These are phyloP conservation scores for Lasiosphaeria miniovina DNA, from an alignment of 495 filamentous ascomycete species.

Conservation along the genomic window DNA sequence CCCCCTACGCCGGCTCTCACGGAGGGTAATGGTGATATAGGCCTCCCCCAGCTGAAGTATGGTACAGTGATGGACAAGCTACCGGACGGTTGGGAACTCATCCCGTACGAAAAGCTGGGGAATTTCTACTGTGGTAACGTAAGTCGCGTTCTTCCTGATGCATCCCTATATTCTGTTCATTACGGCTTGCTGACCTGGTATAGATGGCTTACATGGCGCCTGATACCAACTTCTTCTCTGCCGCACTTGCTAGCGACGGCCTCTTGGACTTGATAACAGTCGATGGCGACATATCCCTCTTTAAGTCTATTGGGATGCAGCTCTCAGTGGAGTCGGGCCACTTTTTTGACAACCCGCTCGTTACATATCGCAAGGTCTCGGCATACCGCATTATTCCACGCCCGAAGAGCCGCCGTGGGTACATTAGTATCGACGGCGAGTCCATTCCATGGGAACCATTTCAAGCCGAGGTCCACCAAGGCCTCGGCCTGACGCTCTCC, in stretches of 20 bases:
- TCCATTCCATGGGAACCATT: conserved; percentile 79
- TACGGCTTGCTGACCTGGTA: not conserved
- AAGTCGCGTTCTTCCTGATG: conserved; percentile 12
- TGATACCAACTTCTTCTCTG: conserved; percentile 83
- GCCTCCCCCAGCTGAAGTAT: conserved; percentile 70
- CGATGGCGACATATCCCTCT: conserved; percentile 66
- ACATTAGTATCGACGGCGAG: conserved; percentile 95
- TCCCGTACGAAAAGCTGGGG: conserved; percentile 71
- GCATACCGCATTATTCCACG: conserved; percentile 82
- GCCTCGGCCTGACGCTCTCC: conserved; percentile 79
- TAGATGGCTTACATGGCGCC: conserved; percentile 88
- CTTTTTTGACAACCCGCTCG: conserved; percentile 75
- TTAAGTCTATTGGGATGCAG: conserved; percentile 62
- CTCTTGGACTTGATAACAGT: conserved; percentile 80
- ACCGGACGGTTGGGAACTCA: conserved; percentile 68
- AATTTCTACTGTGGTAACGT: conserved; percentile 93
- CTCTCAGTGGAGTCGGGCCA: conserved; percentile 64
- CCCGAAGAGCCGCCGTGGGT: conserved; percentile 59
- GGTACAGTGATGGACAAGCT: conserved; percentile 76
- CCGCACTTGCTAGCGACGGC: conserved; percentile 80
- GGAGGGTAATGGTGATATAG: conserved; percentile 22
- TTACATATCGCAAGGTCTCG: conserved; percentile 74
- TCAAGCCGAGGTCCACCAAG: conserved; percentile 84
- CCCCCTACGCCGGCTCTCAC: conserved; percentile 6
- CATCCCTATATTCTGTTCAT: not conserved